Evolutionary conservation across 352 stramenopile genomes (phyloP).

Genomic region (Pythium folliculosum): DNA sequence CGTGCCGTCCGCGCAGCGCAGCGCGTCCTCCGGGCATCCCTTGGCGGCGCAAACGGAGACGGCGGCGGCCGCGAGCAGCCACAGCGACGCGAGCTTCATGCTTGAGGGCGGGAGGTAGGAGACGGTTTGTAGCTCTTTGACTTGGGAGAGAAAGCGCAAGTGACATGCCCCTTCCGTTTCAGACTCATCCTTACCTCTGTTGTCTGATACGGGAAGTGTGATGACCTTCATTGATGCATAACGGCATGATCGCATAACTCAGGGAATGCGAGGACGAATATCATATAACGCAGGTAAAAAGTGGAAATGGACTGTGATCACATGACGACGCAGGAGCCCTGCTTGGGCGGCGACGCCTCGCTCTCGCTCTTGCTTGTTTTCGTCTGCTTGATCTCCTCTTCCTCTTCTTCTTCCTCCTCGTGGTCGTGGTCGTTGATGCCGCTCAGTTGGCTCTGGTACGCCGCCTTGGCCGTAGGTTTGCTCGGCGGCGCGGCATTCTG

Average conservation of each 20-base stretch:
- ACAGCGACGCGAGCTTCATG: constrained; percentile 6
- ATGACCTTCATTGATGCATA: not conserved
- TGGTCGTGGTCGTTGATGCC: not conserved
- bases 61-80: not conserved
- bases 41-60: not conserved
- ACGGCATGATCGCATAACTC: not conserved
- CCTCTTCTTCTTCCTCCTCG: constrained; percentile 3
- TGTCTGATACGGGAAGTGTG: not conserved
- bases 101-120: not conserved
- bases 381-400: constrained; percentile 3
- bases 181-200: not conserved
- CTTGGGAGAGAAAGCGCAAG: not conserved
- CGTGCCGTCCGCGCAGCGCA: constrained; percentile 24
- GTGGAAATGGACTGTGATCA: not conserved
- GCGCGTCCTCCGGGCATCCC: constrained; percentile 45
- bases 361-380: not conserved
- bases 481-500: constrained; percentile 5
- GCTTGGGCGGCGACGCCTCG: constrained; percentile 14
- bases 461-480: not conserved
- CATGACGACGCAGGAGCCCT: constrained; percentile 23
- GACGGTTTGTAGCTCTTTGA: not conserved
- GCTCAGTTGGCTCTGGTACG: not conserved
- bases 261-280: not conserved
- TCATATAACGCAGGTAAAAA: constrained; percentile 15
- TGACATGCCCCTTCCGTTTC: not conserved